phyloP scores from a whole-genome alignment of 2,329 filamentous ascomycete genomes.

The Elsinoe arachidis region DNA sequence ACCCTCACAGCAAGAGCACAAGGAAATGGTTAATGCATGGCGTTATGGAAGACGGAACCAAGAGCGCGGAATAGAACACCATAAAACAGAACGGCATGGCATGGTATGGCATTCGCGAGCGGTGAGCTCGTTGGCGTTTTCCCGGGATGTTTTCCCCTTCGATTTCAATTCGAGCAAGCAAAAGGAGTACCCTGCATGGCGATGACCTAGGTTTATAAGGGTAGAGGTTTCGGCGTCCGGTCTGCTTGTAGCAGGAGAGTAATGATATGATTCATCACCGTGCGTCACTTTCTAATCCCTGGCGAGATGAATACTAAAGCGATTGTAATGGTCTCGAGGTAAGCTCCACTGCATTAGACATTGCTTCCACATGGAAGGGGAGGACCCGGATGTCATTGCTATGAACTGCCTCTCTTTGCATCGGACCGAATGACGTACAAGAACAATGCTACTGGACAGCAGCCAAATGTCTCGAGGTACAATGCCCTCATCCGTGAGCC shows the following conservation, averaged over 20 bases:
- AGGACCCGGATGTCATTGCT: too few species aligned
- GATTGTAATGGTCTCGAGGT: too few species aligned
- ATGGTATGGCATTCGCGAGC: not conserved
- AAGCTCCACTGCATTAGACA: too few species aligned
- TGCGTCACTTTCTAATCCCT: not conserved
- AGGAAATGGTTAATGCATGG: not conserved
- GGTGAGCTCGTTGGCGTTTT: not conserved
- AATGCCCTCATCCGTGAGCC: too few species aligned
- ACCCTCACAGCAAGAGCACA: not conserved
- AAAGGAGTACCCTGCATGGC: conserved; percentile 2
- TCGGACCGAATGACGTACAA: too few species aligned
- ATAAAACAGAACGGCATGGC: not conserved
- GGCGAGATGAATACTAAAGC: not conserved
- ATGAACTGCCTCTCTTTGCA: too few species aligned
- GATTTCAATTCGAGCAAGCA: not conserved
- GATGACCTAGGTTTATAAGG: not conserved
- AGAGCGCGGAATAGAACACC: not conserved
- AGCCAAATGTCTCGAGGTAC: too few species aligned
- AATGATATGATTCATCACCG: not conserved
- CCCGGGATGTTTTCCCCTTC: not conserved
- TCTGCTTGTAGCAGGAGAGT: not conserved
- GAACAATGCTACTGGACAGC: too few species aligned
- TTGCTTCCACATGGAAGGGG: too few species aligned
- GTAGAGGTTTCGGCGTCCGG: not conserved
- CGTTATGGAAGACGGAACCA: not conserved